These are phyloP conservation scores for Pichia sp. DNA, from an alignment of 1,139 yeast species.

Conservation along the genomic window DNA sequence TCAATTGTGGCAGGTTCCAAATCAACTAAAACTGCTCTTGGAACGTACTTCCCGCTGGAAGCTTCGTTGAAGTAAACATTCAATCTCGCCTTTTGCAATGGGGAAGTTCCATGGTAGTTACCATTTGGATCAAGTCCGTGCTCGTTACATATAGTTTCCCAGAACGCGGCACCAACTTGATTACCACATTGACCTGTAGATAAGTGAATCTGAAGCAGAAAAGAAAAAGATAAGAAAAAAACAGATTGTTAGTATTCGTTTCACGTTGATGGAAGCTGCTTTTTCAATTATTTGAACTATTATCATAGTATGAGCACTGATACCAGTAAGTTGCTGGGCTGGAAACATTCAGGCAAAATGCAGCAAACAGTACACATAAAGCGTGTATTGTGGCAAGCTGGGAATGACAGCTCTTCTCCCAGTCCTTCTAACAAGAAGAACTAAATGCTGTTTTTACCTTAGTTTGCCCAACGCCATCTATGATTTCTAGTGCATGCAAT, in stretches of 20 bases:
- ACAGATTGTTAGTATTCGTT: conserved; percentile 2
- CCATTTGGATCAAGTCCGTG: conserved; percentile 91
- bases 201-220: conserved; percentile 63
- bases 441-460: too few species aligned
- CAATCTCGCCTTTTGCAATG: conserved; percentile 57
- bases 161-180: conserved; percentile 96
- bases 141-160: conserved; percentile 97
- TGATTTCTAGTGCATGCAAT: too few species aligned
- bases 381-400: too few species aligned
- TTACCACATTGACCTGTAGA: conserved; percentile 99
- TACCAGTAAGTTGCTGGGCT: too few species aligned
- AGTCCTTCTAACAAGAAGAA: too few species aligned
- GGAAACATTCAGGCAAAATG: too few species aligned
- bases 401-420: too few species aligned
- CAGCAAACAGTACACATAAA: too few species aligned
- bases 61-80: conserved; percentile 63
- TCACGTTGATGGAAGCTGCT: background rate
- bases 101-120: conserved; percentile 63
- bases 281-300: background rate
- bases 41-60: conserved; percentile 82
- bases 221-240: background rate
- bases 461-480: too few species aligned
- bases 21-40: conserved; percentile 88
- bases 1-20: conserved; percentile 93
- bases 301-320: background rate